Conservation (phyloP, 805 yeast genomes). For the Cyberlindnera sargentensis region DNA sequence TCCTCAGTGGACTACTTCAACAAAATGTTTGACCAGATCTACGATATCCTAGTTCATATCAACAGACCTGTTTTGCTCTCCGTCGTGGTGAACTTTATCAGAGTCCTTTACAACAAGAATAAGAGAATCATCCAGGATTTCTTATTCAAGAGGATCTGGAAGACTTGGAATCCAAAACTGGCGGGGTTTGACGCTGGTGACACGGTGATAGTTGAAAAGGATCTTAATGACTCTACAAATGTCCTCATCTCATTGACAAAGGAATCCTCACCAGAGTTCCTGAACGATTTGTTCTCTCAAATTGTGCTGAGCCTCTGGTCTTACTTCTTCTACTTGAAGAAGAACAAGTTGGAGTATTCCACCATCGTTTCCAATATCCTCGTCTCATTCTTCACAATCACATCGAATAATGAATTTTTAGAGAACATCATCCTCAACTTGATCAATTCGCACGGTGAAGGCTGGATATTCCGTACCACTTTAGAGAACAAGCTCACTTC, state of each 20-base stretch:
- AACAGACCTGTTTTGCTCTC: constrained; percentile 56
- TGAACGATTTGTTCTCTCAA: constrained; percentile 24
- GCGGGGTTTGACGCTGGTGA: constrained; percentile 19
- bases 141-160: constrained; percentile 45
- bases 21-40: constrained; percentile 57
- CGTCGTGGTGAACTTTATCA: constrained; percentile 48
- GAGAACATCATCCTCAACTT: constrained; percentile 25
- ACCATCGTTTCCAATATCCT: constrained; percentile 27
- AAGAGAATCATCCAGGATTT: constrained; percentile 49
- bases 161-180: constrained; percentile 32
- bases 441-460: constrained; percentile 27
- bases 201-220: constrained; percentile 36
- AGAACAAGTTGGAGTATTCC: constrained; percentile 23
- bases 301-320: constrained; percentile 31
- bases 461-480: constrained; percentile 29
- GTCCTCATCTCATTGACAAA: constrained; percentile 58
- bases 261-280: constrained; percentile 30
- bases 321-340: constrained; percentile 29
- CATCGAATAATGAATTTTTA: constrained; percentile 22
- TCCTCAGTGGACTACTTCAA: constrained; percentile 44
- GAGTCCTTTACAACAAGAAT: constrained; percentile 44
- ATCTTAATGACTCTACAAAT: constrained; percentile 55
- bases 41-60: constrained; percentile 46
- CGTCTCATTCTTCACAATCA: constrained; percentile 26
- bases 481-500: constrained; percentile 31